These are phyloP conservation scores for Theileria equi DNA, from an alignment of 169 alveolate species.

Conservation along the genomic window DNA sequence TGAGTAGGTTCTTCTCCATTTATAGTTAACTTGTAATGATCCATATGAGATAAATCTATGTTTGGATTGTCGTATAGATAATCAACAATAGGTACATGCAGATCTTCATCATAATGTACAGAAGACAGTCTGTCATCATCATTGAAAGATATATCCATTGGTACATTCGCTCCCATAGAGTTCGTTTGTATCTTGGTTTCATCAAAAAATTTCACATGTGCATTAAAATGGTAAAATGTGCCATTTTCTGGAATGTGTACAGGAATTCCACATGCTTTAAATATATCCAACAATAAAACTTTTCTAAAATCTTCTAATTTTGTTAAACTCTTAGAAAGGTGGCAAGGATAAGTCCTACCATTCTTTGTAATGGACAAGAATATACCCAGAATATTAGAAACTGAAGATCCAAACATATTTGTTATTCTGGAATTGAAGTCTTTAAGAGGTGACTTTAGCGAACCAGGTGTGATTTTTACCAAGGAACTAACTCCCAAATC, in stretches of 20 bases:
- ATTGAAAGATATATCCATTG: constrained; percentile 50
- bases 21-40: constrained; percentile 22
- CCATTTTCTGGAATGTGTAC: constrained; percentile 49
- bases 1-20: constrained; percentile 50
- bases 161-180: constrained; percentile 51
- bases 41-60: constrained; percentile 28
- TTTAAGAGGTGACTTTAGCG: constrained; percentile 56
- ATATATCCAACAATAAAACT: constrained; percentile 26
- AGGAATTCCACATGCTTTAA: constrained; percentile 51
- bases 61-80: constrained; percentile 48
- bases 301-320: constrained; percentile 40
- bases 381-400: constrained; percentile 7
- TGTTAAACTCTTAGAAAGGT: constrained; percentile 1
- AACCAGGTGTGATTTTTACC: constrained; percentile 49
- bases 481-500: constrained; percentile 48
- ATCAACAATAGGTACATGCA: constrained; percentile 37
- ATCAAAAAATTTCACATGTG: constrained; percentile 10
- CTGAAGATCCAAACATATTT: constrained; percentile 46
- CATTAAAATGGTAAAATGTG: constrained; percentile 45
- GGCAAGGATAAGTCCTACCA: constrained; percentile 44
- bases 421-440: constrained; percentile 50
- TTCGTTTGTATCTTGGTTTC: constrained; percentile 1
- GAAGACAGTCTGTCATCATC: constrained; percentile 54
- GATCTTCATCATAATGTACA: constrained; percentile 47
- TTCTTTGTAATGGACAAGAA: constrained; percentile 36